Base-by-base conservation (phyloP, 495 filamentous ascomycete genomes). In the Penicillium crystallinum region DNA sequence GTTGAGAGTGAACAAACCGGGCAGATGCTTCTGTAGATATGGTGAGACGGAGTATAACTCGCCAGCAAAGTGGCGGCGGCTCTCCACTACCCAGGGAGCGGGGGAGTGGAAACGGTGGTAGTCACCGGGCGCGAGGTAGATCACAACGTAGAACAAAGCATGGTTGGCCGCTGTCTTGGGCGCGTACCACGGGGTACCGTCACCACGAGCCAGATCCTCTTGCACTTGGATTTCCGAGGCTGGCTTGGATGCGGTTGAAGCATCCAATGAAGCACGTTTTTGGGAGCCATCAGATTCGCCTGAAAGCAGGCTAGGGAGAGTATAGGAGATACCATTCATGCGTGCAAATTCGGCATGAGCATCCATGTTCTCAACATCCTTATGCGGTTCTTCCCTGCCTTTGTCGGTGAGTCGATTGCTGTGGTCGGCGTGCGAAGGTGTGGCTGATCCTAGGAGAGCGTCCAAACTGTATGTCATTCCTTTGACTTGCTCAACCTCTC, bases 81-180 rank as follows among this genome's bases (percentile, higher is more conserved):
- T 82, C 68, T 96, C 87, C 30, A 89, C 91, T 1, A 99, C 93
- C 93, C 93, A 99, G 50, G 86, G 85, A 3, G 88, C 83, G 0
- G 93, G 93, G 3, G 88, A 93, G 71, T 99, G 93, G 77, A 97
- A 99, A 43, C 91, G 88, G 72, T 99, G 93, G 74, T 99, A 99
- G 70, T 99, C 93, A 22, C 93, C 93, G 0, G 93, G 93, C 0
- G 93, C 93, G n/a, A 99, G 82, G 72, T 99, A 99, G 61, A 99
- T 83, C 49, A 99, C 93, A 39, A 85, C 83, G 66, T 97, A 99
- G 76, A 90, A 96, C 22, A 98, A 81, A n/a, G 82, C 78, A 49
- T 73, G 74, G 45, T 75, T 65, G n/a, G 67, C 63, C 23, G 80
- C 83, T 14, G 78, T 77, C 48, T 81, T 85, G 10, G 85, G 80